Conservation (phyloP, 2,329 filamentous ascomycete genomes). For the Chrysoporthe austroafricana region DNA sequence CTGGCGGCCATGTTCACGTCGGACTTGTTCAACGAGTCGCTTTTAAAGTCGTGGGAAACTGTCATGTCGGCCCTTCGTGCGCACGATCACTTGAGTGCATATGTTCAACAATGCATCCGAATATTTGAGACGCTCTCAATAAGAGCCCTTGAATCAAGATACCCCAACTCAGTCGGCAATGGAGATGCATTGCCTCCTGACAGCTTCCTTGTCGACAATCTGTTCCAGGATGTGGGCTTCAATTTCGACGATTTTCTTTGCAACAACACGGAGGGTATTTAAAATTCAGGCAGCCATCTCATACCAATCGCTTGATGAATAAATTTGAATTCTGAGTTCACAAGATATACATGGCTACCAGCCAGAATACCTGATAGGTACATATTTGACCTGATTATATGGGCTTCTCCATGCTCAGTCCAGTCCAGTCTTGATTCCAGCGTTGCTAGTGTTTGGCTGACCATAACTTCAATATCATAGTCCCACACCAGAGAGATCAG, state of each 20-base stretch:
- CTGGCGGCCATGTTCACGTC: constrained; percentile 32
- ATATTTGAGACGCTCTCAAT: constrained; percentile 19
- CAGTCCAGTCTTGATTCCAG: neutral
- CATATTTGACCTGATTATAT: neutral
- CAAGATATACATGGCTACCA: neutral
- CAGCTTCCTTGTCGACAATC: constrained; percentile 5
- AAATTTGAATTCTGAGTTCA: neutral
- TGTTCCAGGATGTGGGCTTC: constrained; percentile 8
- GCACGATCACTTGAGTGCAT: constrained; percentile 33
- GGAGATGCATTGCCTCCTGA: neutral
- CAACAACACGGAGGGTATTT: neutral
- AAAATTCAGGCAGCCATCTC: neutral
- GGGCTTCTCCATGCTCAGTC: neutral
- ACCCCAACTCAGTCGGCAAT: constrained; percentile 23
- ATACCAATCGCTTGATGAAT: neutral
- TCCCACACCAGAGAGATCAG: neutral
- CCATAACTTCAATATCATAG: neutral
- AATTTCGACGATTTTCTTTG: constrained; percentile 11
- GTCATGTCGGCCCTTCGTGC: constrained; percentile 31
- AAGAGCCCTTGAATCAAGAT: constrained; percentile 6
- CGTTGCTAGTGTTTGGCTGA: neutral
- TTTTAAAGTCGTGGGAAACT: constrained; percentile 34
- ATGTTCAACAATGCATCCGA: constrained; percentile 29
- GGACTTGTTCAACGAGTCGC: constrained; percentile 35
- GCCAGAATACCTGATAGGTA: neutral